Base-by-base conservation (phyloP, 306 rosid genomes). In the Cucumis cinereus region DNA sequence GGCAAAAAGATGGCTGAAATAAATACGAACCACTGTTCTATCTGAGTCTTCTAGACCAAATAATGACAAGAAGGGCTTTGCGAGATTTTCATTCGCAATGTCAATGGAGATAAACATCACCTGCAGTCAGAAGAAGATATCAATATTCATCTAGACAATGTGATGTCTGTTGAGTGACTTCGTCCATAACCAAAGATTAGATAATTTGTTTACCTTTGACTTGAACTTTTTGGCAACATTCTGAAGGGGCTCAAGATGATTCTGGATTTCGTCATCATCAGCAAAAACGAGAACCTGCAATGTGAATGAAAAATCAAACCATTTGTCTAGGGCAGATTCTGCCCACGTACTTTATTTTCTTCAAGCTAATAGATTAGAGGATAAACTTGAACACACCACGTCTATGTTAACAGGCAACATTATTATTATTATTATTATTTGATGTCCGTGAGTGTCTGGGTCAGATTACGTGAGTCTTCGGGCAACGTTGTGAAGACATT, bases 41-140 rank as follows among this genome's bases (percentile, higher is more conserved):
- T 82, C 81, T 61, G 96, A 85, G 75, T 94, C 97, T 87, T 94
- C 97, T 16, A 94, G 92, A 79, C 99, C 97, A 78, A 86, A 88
- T 84, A 94, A 66, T 1, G 96, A 84, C 72, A 92, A 85, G 82
- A 87, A 86, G 40, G 99, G 99, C 87, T 94, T 94, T 45, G 99
- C 97, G 52, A 92, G 97, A 88, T 94, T 89, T 86, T 89, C 97
- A 33, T 90, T 85, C 0, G 83, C 78, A 73, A 92, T 87, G 83
- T 90, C 95, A 56, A 92, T 84, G 74, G 83, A 75, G 55, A 92
- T 76, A 75, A 92, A 84, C 89, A 94, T 77, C 58, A 94, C 80
- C 99, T 92, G 92, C 85, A 82, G 62, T 72, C 59, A 68, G 71
- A 83, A 66, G 74, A 77, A 47, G 61, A 50, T 68, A 84, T 79